Evolutionary conservation across 805 yeast genomes (phyloP).

Genomic region (Saccharomycopsis sp.): DNA sequence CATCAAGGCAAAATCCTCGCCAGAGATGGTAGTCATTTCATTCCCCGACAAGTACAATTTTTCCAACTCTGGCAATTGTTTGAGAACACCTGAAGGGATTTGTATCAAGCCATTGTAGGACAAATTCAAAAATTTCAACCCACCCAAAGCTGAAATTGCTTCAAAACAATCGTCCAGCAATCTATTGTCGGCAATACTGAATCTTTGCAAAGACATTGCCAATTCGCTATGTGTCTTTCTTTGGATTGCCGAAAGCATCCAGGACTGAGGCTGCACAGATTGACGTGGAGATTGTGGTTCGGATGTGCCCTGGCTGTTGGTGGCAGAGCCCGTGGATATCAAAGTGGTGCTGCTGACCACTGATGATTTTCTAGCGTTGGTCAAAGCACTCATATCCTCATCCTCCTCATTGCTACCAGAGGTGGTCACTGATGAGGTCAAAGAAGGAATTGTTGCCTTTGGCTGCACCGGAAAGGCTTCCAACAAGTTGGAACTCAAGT

Average conservation of each 20-base stretch:
- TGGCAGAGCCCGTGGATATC: background rate
- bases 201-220: slow-evolving; percentile 43
- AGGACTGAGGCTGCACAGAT: too few species aligned
- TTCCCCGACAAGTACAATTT: slow-evolving; percentile 81
- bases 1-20: slow-evolving; percentile 69
- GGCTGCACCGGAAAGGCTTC: slow-evolving; percentile 20
- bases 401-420: too few species aligned
- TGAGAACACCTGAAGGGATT: slow-evolving; percentile 64
- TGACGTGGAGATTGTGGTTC: background rate
- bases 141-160: slow-evolving; percentile 47
- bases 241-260: too few species aligned
- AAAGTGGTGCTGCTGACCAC: background rate
- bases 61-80: slow-evolving; percentile 45
- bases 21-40: slow-evolving; percentile 64
- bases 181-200: slow-evolving; percentile 76
- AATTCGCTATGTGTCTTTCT: too few species aligned
- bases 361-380: slow-evolving; percentile 2
- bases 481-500: slow-evolving; percentile 74
- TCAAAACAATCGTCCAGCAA: slow-evolving; percentile 71
- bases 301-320: background rate
- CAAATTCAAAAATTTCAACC: slow-evolving; percentile 57
- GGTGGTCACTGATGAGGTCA: slow-evolving; percentile 10
- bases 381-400: background rate
- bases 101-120: slow-evolving; percentile 81
- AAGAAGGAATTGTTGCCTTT: slow-evolving; percentile 13